phyloP scores from a whole-genome alignment of 2,329 filamentous ascomycete genomes.

The Sordariomycetes sp. region DNA sequence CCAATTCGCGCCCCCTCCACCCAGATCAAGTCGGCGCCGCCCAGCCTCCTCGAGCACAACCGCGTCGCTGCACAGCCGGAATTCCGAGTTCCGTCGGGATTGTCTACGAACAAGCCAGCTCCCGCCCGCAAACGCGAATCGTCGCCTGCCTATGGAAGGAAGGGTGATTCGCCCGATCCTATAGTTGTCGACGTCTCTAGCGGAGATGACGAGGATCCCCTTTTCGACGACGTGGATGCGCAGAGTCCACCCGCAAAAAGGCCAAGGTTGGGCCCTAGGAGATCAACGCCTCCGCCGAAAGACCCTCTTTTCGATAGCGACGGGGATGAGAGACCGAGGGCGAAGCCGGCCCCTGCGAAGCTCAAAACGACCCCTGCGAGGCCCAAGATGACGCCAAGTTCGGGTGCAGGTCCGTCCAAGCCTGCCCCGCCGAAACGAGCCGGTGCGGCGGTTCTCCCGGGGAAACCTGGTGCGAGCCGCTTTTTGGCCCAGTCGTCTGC shows the following conservation, averaged over 20 bases:
- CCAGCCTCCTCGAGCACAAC: not conserved
- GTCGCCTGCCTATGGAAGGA: not conserved
- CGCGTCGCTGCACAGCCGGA: constrained; percentile 3
- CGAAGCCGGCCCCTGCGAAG: not conserved
- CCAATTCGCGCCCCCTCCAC: not conserved
- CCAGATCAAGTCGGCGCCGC: not conserved
- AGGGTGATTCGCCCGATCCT: not conserved
- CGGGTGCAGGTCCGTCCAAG: not conserved
- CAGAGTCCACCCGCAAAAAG: not conserved
- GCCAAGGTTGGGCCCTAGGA: not conserved
- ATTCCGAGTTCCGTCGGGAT: not conserved
- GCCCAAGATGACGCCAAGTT: not conserved
- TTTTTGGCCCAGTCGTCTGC: not conserved
- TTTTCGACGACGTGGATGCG: not conserved
- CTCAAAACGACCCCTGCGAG: not conserved
- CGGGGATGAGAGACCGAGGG: not conserved
- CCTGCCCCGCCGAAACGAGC: not conserved
- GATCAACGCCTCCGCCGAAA: not conserved
- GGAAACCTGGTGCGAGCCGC: constrained; percentile 2
- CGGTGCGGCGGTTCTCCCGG: not conserved
- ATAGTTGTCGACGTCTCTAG: not conserved
- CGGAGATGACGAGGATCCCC: not conserved
- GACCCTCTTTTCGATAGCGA: not conserved
- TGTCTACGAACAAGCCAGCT: not conserved
- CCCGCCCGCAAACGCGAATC: not conserved